Evolutionary conservation across 2,329 filamentous ascomycete genomes (phyloP), one percentile per base, ranked within the genome.

Genomic region (Zymoseptoria pseudotritici): DNA sequence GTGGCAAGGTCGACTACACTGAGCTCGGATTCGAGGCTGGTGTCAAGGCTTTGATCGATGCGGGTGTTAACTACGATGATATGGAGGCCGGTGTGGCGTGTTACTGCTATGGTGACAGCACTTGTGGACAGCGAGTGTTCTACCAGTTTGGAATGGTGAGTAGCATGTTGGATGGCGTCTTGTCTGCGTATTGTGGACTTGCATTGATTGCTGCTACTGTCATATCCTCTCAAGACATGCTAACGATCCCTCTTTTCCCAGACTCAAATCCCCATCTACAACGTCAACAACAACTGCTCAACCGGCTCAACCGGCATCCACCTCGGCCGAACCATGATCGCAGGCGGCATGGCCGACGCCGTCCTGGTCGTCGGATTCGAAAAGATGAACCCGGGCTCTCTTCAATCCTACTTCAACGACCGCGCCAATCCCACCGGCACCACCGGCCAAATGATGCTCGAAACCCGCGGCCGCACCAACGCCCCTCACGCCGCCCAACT

Each of bases 221-320:
- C n/a, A n/a, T 46, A 46, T 11, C 36, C 13, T 46, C 17, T 6
- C 13, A 17, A 17, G 1, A 17, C 5, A 46, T 46, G 36, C 36
- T 46, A 17, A 46, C 36, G 36, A 17, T n/a, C 17, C 13, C 6
- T 4, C 10, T 4, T 46, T 17, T 3, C 17, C 13, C 36, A 17
- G 87, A 97, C 91, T 50, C 82, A 88, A 71, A 97, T 97, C 68
- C 93, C 93, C 70, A 90, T 97, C 73, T 92, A 95, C 81, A 97
- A 97, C 72, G 91, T 96, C 72, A 97, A 97, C 83, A 97, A 97
- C 82, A 96, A 96, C 80, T 97, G 93, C 82, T 90, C 90, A 2
- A 97, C 93, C 0, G 93, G 93, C 17, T 91, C 87, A 5, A 96
- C 93, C 0, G 93, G 93, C 8, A 79, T 97, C 61, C 86, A 87